Evolutionary conservation across 140 eudicot genomes (phyloP).

Genomic region (Flaveria floridana): DNA sequence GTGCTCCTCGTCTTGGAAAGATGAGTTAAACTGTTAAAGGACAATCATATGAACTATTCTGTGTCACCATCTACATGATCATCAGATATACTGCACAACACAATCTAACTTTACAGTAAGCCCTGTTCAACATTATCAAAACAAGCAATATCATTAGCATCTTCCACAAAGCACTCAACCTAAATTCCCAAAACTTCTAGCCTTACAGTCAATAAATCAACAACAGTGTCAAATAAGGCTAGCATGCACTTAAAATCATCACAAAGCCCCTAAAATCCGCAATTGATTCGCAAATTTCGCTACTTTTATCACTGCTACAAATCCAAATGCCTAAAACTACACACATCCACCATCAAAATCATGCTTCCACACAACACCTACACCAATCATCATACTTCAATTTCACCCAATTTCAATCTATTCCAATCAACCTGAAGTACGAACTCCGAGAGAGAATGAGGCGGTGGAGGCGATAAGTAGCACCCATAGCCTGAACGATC

Average conservation of each 20-base stretch:
- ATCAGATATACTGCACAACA: not conserved
- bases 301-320: not conserved
- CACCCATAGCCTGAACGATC: conserved; percentile 81
- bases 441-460: conserved; percentile 91
- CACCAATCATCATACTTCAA: conserved; percentile 13
- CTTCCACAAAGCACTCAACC: too few relatives aligned
- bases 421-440: conserved; percentile 65
- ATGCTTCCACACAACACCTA: conserved; percentile 6
- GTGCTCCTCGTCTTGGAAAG: not conserved
- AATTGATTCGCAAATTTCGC: not conserved
- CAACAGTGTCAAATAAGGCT: not conserved
- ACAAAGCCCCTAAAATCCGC: not conserved
- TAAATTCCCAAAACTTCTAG: not conserved
- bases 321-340: conserved; percentile 12
- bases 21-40: not conserved
- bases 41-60: not conserved
- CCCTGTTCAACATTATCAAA: too few relatives aligned
- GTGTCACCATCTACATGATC: not conserved
- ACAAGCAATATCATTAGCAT: too few relatives aligned
- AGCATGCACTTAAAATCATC: not conserved
- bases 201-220: too few relatives aligned
- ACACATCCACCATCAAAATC: not conserved
- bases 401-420: conserved; percentile 2
- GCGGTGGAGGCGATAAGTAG: conserved; percentile 84
- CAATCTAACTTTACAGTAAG: too few relatives aligned